Conservation (phyloP, 1,284 basidiomycete genomes). For the Athelia psychrophila region DNA sequence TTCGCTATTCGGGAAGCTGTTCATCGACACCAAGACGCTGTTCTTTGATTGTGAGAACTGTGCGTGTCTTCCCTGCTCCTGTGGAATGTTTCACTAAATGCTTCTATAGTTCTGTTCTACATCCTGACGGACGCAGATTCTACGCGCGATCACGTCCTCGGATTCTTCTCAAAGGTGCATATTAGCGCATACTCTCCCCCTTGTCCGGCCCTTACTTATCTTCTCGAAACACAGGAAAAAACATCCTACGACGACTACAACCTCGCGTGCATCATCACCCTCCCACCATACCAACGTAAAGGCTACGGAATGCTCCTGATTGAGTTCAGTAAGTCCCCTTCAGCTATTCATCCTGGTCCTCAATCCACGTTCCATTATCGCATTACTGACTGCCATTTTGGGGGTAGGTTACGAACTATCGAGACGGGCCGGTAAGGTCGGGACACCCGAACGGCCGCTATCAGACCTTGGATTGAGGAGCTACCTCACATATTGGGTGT, state of each 20-base stretch:
- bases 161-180: conserved; percentile 91
- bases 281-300: conserved; percentile 90
- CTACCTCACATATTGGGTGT: conserved; percentile 92
- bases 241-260: conserved; percentile 96
- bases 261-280: conserved; percentile 93
- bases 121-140: conserved; percentile 86
- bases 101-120: conserved; percentile 81
- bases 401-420: conserved; percentile 88
- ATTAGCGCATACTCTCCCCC: not conserved
- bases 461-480: conserved; percentile 91
- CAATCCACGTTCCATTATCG: not conserved
- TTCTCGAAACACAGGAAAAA: conserved; percentile 70
- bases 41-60: conserved; percentile 92
- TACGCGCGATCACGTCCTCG: conserved; percentile 72
- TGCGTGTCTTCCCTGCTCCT: conserved; percentile 20
- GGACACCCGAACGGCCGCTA: conserved; percentile 93
- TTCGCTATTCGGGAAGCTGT: conserved; percentile 96
- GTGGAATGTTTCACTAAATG: conserved; percentile 2
- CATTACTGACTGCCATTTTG: too few species aligned
- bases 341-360: too few species aligned
- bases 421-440: conserved; percentile 70
- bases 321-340: conserved; percentile 86
- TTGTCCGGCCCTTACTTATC: conserved; percentile 4
- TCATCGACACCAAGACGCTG: conserved; percentile 97
- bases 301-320: conserved; percentile 96